These are phyloP conservation scores for Fusarium fujikuroi DNA, from an alignment of 2,329 filamentous ascomycete species.

Conservation along the genomic window DNA sequence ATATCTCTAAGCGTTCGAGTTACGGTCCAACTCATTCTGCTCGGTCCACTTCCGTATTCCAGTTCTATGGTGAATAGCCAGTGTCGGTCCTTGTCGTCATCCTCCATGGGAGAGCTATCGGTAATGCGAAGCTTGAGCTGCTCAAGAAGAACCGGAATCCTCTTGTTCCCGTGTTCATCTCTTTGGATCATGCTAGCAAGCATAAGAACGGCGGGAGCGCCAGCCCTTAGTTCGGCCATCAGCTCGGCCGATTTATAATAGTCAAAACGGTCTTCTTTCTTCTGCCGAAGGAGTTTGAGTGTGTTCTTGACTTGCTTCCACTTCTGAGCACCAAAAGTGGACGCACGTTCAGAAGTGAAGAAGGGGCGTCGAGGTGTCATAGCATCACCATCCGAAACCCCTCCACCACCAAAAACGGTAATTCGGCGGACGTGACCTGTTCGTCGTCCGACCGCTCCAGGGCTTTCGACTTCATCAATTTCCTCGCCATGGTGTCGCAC, in stretches of 20 bases:
- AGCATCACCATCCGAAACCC: conserved; percentile 71
- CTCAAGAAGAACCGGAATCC: conserved; percentile 93
- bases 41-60: conserved; percentile 95
- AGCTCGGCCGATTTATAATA: conserved; percentile 95
- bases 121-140: conserved; percentile 90
- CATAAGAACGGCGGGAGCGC: conserved; percentile 91
- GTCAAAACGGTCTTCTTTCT: conserved; percentile 89
- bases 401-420: conserved; percentile 73
- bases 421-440: conserved; percentile 73
- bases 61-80: conserved; percentile 90
- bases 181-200: conserved; percentile 97
- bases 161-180: conserved; percentile 94
- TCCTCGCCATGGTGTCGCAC: conserved; percentile 61
- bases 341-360: conserved; percentile 73
- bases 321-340: conserved; percentile 80
- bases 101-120: conserved; percentile 78
- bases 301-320: conserved; percentile 96
- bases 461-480: conserved; percentile 62
- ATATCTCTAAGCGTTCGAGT: conserved; percentile 89
- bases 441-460: conserved; percentile 60
- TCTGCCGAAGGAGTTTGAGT: conserved; percentile 80
- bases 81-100: conserved; percentile 74
- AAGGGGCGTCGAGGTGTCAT: conserved; percentile 66
- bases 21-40: conserved; percentile 96
- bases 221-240: conserved; percentile 93